Conservation (phyloP, 2,329 filamentous ascomycete species). For the Penicillium rolfsii region DNA sequence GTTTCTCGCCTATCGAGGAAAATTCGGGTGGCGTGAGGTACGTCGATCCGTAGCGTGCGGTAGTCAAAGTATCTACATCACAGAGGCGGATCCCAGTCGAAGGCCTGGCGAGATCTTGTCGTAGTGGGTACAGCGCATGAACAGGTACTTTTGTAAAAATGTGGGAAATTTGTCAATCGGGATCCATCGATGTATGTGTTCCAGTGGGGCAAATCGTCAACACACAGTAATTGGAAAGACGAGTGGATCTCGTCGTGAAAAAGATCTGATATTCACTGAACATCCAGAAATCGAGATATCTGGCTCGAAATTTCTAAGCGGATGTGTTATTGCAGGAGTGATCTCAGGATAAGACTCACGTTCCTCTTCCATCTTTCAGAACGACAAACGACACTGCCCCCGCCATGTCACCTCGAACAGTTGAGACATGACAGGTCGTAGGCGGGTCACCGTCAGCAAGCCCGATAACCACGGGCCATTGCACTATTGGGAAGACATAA, state of each 20-base stretch:
- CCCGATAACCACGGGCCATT: conserved; percentile 19
- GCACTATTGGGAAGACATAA: conserved; percentile 26
- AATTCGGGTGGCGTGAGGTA: conserved; percentile 5
- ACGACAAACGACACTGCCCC: background rate
- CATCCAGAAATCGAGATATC: background rate
- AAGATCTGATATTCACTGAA: background rate
- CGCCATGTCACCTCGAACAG: conserved; percentile 13
- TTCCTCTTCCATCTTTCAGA: background rate
- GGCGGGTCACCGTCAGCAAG: conserved; percentile 19
- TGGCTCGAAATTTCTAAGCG: background rate
- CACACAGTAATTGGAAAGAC: background rate
- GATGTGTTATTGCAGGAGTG: too few relatives aligned
- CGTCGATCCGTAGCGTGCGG: conserved; percentile 19
- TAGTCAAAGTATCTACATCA: conserved; percentile 13
- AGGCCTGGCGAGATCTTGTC: conserved; percentile 18
- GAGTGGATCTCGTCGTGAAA: background rate
- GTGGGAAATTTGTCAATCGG: conserved; percentile 8
- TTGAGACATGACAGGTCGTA: conserved; percentile 30
- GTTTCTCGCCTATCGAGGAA: background rate
- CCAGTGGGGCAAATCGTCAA: conserved; percentile 3
- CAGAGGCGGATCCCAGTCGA: conserved; percentile 9
- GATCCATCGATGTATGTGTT: background rate
- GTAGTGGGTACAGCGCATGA: conserved; percentile 22
- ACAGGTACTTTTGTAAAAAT: conserved; percentile 22
- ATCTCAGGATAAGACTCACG: background rate